These are phyloP conservation scores for Wilhelminamyces savonicus DNA, from an alignment of 805 yeast species.

Conservation along the genomic window DNA sequence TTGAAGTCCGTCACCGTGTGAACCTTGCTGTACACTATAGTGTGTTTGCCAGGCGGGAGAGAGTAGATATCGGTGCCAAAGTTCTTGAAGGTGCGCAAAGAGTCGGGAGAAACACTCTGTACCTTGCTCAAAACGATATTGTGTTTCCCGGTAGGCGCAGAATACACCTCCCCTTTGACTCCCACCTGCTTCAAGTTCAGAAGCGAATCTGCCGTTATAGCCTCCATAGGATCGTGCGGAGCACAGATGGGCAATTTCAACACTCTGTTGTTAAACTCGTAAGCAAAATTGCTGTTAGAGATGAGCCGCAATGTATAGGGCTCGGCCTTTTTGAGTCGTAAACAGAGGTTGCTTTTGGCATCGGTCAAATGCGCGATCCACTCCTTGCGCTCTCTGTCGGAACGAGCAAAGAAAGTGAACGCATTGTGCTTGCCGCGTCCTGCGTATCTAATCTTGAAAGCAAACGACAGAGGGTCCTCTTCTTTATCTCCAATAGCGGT, in stretches of 20 bases:
- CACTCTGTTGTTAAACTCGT: conserved; percentile 48
- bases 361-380: conserved; percentile 52
- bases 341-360: conserved; percentile 36
- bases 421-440: conserved; percentile 49
- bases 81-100: background rate
- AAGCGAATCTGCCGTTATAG: conserved; percentile 15
- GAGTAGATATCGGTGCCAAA: background rate
- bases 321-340: conserved; percentile 31
- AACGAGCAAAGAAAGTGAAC: conserved; percentile 43
- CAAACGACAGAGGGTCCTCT: conserved; percentile 27
- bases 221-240: conserved; percentile 45
- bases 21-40: conserved; percentile 30
- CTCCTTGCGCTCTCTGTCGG: conserved; percentile 43
- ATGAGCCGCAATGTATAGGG: conserved; percentile 51
- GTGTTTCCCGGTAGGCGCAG: conserved; percentile 12
- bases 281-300: conserved; percentile 57
- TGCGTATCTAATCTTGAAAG: conserved; percentile 52
- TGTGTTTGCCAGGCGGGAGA: conserved; percentile 1
- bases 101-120: background rate
- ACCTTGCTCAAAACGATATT: conserved; percentile 1
- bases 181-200: conserved; percentile 15
- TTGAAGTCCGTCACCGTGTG: conserved; percentile 41
- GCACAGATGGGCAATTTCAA: conserved; percentile 48
- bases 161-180: conserved; percentile 19
- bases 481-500: conserved; percentile 5